Base-by-base conservation (phyloP, 495 filamentous ascomycete genomes). In the Talaromyces trachyspermus region DNA sequence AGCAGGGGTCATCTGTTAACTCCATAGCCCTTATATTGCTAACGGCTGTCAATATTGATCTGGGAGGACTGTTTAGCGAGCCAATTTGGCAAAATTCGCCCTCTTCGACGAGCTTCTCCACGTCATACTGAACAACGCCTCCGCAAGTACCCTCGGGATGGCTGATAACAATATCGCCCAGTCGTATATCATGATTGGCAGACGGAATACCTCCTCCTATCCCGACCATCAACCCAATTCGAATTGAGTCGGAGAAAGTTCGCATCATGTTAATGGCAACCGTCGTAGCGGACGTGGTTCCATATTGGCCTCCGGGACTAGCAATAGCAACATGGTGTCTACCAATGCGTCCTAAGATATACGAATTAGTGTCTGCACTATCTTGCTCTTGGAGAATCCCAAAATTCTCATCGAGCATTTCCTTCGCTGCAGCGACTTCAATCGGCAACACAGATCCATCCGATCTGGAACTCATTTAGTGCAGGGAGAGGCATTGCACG, bases 101-200 rank as follows among this genome's bases (percentile, higher is more conserved):
- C 6, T 48, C 54, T 2, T 40, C 27, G 9, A 54, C 6, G 8
- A 54, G 52, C 38, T 72, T 75, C 3, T 70, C 72, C 43, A 58
- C 60, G 33, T 69, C 62, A 49, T 63, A 69, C 42, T 67, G 63
- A 2, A 69, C 35, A 0, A 61, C 62, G 0, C 62, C 64, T 15
- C 59, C 52, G 15, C 36, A 50, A 15, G n/a, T 32, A 2, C 47
- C 43, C 15, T 45, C 50, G 27, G 58, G 61, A 22, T 53, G 60
- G 35, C 65, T 65, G 23, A 68, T 57, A 0, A 68, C 63, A 4
- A 70, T 49, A 55, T 68, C 63, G 8, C 66, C 65, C 1, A 70
- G 56, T 6, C 62, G 57, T 20, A 68, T 60, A 50, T 63, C 57
- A 10, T 43, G 25, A 2, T 23, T 37, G 18, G 25, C 49, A 18